A percentile compares a stretch with the other conserved stretches of the same genome.
Conservation (phyloP, 345 rosid genomes). For the Hevea brasiliensis region DNA sequence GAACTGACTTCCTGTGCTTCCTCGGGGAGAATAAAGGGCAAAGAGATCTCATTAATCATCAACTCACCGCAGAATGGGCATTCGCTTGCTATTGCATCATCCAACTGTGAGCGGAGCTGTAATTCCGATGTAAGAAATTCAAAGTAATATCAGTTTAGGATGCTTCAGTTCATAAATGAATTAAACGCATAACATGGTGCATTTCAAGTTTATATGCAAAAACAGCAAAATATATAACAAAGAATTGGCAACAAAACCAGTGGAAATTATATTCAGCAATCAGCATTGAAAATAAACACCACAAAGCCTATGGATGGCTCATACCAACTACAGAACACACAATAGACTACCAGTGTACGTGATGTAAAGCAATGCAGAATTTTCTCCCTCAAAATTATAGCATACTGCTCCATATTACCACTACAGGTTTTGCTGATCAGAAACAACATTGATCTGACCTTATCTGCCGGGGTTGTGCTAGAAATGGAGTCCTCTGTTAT, state of each 20-base stretch:
- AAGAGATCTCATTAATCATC: conserved; percentile 79
- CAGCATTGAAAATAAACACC: not conserved
- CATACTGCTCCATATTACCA: not conserved
- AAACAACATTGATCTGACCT: conserved; percentile 46
- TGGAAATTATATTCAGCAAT: too few species aligned
- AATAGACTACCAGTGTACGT: not conserved
- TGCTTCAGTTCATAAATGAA: not conserved
- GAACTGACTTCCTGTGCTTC: conserved; percentile 67
- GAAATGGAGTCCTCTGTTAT: conserved; percentile 59
- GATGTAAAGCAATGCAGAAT: not conserved
- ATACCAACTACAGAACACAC: not conserved
- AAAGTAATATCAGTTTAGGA: not conserved
- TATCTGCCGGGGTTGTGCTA: conserved; percentile 64
- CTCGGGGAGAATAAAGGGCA: conserved; percentile 68
- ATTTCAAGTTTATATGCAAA: too few species aligned
- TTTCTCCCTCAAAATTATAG: not conserved
- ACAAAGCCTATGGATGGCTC: not conserved
- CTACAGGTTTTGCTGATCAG: not conserved
- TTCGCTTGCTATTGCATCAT: conserved; percentile 90
- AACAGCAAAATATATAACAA: too few species aligned
- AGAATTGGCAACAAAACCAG: not conserved
- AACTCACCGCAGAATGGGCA: conserved; percentile 96
- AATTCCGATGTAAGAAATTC: conserved; percentile 17
- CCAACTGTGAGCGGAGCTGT: conserved; percentile 90
- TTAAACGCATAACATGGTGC: not conserved